Percentiles rank a stretch among this genome's conserved stretches.
phyloP scores from a whole-genome alignment of 2,329 filamentous ascomycete genomes.

The Lecanicillium sp. region DNA sequence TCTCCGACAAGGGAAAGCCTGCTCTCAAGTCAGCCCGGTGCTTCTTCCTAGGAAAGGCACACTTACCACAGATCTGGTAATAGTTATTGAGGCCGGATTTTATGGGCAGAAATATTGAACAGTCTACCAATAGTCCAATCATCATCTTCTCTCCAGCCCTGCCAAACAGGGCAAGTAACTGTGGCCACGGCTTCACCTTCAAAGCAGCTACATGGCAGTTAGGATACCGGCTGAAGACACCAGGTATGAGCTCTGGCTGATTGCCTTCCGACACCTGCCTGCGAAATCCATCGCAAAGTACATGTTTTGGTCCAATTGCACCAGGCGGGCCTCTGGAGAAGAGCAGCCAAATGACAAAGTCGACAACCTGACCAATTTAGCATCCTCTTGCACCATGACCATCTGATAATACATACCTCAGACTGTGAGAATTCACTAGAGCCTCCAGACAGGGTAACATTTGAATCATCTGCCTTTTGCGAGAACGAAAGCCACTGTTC shows the following conservation, averaged over 20 bases:
- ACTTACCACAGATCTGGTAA: constrained; percentile 69
- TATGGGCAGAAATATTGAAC: constrained; percentile 64
- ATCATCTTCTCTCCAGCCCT: constrained; percentile 69
- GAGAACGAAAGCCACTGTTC: constrained; percentile 54
- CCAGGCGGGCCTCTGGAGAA: constrained; percentile 51
- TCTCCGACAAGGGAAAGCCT: constrained; percentile 45
- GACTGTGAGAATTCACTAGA: constrained; percentile 48
- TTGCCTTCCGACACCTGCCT: constrained; percentile 29
- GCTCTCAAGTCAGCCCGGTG: no score
- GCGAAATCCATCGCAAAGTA: constrained; percentile 79
- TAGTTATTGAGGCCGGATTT: constrained; percentile 56
- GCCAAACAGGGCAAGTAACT: constrained; percentile 67
- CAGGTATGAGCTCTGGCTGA: constrained; percentile 47
- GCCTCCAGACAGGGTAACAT: constrained; percentile 43
- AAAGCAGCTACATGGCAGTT: constrained; percentile 66
- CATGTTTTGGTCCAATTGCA: constrained; percentile 53
- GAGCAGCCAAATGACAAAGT: constrained; percentile 69
- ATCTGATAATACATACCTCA: constrained; percentile 45
- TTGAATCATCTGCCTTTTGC: constrained; percentile 52
- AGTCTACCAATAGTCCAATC: constrained; percentile 68
- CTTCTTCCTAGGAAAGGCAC: no score
- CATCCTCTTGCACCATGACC: no score
- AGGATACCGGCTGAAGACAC: constrained; percentile 53
- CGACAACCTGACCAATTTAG: constrained; percentile 53
- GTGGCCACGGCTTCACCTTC: constrained; percentile 66